Percentiles rank a stretch among this genome's conserved stretches.
phyloP scores from a whole-genome alignment of 495 filamentous ascomycete species.

The Xylaria curta region DNA sequence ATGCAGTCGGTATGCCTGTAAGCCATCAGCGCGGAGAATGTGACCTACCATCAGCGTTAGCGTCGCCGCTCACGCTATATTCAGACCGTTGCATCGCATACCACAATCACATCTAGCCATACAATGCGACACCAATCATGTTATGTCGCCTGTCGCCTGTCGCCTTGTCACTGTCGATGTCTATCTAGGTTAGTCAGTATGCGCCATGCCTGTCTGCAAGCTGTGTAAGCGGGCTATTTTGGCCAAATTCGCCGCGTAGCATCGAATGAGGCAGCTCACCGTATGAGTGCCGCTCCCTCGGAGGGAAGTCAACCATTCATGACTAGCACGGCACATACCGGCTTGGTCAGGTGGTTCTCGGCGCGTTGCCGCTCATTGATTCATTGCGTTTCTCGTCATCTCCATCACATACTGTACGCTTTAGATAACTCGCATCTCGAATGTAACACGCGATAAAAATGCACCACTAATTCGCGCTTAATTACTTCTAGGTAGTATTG shows the following conservation, averaged over 20 bases:
- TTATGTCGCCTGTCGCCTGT: slow-evolving; percentile 1
- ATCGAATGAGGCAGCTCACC: slow-evolving; percentile 1
- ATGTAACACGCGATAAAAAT: not conserved
- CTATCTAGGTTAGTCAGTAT: slow-evolving; percentile 1
- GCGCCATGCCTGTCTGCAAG: not conserved
- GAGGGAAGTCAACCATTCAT: not conserved
- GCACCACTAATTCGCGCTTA: slow-evolving; percentile 4
- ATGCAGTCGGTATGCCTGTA: not conserved
- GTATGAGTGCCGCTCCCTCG: not conserved
- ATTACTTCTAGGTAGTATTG: not conserved
- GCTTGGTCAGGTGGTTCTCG: slow-evolving; percentile 12
- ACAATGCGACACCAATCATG: slow-evolving; percentile 8
- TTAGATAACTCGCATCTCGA: not conserved
- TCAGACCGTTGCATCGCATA: slow-evolving; percentile 16
- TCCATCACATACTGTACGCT: not conserved
- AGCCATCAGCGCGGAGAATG: slow-evolving; percentile 8
- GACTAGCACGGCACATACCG: slow-evolving; percentile 1
- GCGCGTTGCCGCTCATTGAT: not conserved
- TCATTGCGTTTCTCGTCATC: not conserved
- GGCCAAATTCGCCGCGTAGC: not conserved
- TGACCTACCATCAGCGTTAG: slow-evolving; percentile 11
- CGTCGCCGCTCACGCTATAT: slow-evolving; percentile 14
- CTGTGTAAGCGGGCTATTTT: not conserved
- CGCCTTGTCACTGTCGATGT: not conserved
- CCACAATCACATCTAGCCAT: not conserved